Percentiles rank a stretch among this genome's conserved stretches.
Evolutionary conservation across 495 filamentous ascomycete genomes (phyloP).

Genomic region (Penicillium desertorum): DNA sequence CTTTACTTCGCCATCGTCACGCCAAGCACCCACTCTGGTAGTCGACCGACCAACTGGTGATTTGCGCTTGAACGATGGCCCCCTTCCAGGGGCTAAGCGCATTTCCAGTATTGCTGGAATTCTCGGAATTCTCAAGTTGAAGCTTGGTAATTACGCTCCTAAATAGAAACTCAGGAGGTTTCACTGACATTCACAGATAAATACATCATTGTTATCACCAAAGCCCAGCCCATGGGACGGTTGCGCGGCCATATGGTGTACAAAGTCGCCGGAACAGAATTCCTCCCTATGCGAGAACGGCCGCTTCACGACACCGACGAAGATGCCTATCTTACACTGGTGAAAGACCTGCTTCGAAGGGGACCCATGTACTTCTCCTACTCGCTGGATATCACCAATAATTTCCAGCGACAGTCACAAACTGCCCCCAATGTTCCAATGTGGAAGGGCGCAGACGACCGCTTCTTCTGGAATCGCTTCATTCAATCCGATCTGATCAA

Average conservation of each 20-base stretch:
- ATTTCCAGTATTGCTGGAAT: constrained; percentile 94
- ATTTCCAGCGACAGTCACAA: constrained; percentile 86
- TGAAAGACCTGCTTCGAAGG: constrained; percentile 73
- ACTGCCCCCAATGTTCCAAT: constrained; percentile 66
- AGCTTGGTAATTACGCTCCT: constrained; percentile 63
- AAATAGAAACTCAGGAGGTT: not conserved
- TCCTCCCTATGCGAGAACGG: constrained; percentile 90
- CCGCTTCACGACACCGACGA: constrained; percentile 89
- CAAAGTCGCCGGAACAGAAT: constrained; percentile 85
- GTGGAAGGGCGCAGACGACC: constrained; percentile 91
- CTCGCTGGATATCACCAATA: constrained; percentile 90
- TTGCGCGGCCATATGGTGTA: constrained; percentile 93
- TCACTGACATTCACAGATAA: constrained; percentile 63
- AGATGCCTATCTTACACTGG: constrained; percentile 78
- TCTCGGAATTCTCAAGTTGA: constrained; percentile 83
- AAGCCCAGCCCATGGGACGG: constrained; percentile 84
- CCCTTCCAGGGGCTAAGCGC: constrained; percentile 70
- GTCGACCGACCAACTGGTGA: constrained; percentile 93
- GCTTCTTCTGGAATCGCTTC: constrained; percentile 98
- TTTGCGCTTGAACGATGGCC: constrained; percentile 76
- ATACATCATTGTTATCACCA: constrained; percentile 95
- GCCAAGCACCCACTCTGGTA: constrained; percentile 79
- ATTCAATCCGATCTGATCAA: constrained; percentile 88
- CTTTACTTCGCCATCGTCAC: constrained; percentile 93
- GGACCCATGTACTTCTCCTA: constrained; percentile 98